Percentiles rank a stretch among this genome's conserved stretches.
These are phyloP conservation scores for Oryza meridionalis DNA, from an alignment of 176 grass and related monocot genomes.

Conservation along the genomic window DNA sequence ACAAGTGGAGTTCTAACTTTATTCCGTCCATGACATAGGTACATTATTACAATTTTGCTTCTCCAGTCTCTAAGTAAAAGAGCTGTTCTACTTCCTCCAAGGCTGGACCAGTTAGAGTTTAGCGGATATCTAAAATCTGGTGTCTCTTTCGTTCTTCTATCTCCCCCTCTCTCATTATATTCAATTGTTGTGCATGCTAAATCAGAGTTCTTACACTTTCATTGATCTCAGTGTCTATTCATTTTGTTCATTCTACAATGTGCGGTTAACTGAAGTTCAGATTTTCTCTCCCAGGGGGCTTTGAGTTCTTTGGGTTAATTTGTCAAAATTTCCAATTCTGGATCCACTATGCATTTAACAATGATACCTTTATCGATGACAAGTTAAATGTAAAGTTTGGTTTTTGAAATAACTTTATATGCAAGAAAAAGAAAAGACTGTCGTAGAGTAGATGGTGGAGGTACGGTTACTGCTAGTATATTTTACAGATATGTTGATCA, in stretches of 20 bases:
- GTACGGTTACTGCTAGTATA: not conserved
- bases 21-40: constrained; percentile 46
- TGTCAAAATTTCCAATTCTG: constrained; percentile 33
- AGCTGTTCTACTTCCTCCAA: constrained; percentile 82
- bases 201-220: constrained; percentile 17
- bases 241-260: constrained; percentile 37
- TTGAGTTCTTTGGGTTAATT: constrained; percentile 16
- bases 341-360: constrained; percentile 19
- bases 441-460: not conserved
- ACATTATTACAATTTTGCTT: constrained; percentile 78
- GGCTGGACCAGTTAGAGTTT: constrained; percentile 79
- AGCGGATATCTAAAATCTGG: constrained; percentile 93
- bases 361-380: not conserved
- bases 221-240: constrained; percentile 4
- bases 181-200: constrained; percentile 11
- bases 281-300: not conserved
- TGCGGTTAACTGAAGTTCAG: not conserved
- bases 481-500: not conserved
- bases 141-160: constrained; percentile 39
- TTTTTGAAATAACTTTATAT: not conserved
- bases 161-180: constrained; percentile 6
- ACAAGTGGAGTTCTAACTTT: constrained; percentile 7
- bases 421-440: not conserved
- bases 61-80: constrained; percentile 80
- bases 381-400: not conserved